Evolutionary conservation across 257 asterid species (phyloP).

Genomic region (Eucommia ulmoides): DNA sequence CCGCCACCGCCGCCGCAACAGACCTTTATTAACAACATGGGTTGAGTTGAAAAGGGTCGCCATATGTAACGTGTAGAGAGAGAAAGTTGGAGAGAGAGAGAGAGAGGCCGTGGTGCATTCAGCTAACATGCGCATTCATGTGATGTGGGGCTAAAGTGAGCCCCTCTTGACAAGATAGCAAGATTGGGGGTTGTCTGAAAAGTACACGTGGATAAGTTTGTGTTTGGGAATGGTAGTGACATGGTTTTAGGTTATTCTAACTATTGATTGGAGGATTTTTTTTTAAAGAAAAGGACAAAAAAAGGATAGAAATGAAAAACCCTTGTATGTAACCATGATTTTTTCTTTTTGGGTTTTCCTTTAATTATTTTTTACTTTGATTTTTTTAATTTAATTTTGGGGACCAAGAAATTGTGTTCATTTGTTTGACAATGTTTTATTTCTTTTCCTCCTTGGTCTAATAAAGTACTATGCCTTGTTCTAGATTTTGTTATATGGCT

Average conservation of each 20-base stretch:
- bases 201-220: not conserved
- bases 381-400: too few relatives aligned
- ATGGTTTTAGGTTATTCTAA: too few relatives aligned
- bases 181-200: not conserved
- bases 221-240: not conserved
- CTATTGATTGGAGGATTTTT: not conserved
- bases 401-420: too few relatives aligned
- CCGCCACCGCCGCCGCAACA: slow-evolving; percentile 11
- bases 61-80: not conserved
- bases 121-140: slow-evolving; percentile 17
- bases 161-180: not conserved
- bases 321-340: too few relatives aligned
- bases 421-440: too few relatives aligned
- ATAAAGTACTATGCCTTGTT: too few relatives aligned
- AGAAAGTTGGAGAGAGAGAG: not conserved
- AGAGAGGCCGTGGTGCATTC: slow-evolving; percentile 9
- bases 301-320: too few relatives aligned
- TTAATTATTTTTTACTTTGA: too few relatives aligned
- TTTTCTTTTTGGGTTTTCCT: too few relatives aligned
- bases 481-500: too few relatives aligned
- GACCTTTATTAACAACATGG: slow-evolving; percentile 15
- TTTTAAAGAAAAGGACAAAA: too few relatives aligned
- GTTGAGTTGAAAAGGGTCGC: slow-evolving; percentile 18
- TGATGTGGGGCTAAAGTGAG: slow-evolving; percentile 16
- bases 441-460: too few relatives aligned